These are phyloP conservation scores for Hypoxylon sp. DNA, from an alignment of 2,329 filamentous ascomycete genomes.

Conservation along the genomic window DNA sequence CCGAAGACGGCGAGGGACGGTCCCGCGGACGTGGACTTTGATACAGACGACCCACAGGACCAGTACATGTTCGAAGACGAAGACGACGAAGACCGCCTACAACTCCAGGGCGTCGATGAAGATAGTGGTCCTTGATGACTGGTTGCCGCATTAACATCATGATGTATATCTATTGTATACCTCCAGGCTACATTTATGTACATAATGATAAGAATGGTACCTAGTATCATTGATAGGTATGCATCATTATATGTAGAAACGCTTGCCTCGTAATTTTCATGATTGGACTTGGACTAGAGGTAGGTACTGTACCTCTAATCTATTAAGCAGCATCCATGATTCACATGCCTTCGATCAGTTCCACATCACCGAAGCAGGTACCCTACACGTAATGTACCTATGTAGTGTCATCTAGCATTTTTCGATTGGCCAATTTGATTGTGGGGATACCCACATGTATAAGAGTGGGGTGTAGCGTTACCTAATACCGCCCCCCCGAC, in stretches of 20 bases:
- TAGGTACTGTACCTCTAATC: too few species aligned
- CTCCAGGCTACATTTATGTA: too few species aligned
- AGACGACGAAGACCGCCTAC: not conserved
- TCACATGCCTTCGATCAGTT: too few species aligned
- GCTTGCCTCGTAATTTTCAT: too few species aligned
- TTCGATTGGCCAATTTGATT: slow-evolving; percentile 22
- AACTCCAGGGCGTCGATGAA: not conserved
- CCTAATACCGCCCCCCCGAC: slow-evolving; percentile 23
- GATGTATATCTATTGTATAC: slow-evolving; percentile 5
- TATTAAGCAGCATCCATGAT: too few species aligned
- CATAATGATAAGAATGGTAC: not conserved
- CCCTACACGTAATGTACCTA: too few species aligned
- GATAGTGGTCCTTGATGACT: not conserved
- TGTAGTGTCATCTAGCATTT: not conserved
- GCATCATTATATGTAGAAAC: not conserved
- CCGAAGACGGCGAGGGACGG: not conserved
- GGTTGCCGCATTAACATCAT: not conserved
- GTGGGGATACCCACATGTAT: slow-evolving; percentile 5
- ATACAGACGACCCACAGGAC: too few species aligned
- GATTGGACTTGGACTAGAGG: too few species aligned
- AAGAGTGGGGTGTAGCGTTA: slow-evolving; percentile 8
- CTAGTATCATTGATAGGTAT: not conserved
- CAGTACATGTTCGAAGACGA: too few species aligned
- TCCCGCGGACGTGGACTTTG: too few species aligned
- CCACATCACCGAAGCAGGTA: too few species aligned